A percentile compares a stretch with the other conserved stretches of the same genome.
phyloP scores from a whole-genome alignment of 345 rosid species.

The Camelina sativa region DNA sequence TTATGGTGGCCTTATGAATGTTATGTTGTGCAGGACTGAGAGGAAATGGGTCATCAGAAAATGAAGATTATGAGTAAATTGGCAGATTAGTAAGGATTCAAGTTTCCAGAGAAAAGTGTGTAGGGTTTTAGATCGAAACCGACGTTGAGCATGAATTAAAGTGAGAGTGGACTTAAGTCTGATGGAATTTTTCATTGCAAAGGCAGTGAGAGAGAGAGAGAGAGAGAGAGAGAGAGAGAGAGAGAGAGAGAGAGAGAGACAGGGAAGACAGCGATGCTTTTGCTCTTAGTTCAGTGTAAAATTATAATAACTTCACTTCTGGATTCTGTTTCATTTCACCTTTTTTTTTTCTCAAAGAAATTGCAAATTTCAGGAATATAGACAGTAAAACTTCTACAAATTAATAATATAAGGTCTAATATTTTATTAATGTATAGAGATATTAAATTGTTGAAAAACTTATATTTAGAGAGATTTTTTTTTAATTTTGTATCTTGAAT shows the following conservation, averaged over 20 bases:
- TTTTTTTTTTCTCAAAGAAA: background rate
- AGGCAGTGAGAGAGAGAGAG: conserved; percentile 5
- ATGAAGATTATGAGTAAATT: conserved; percentile 62
- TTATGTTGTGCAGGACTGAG: conserved; percentile 54
- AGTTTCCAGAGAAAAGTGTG: conserved; percentile 31
- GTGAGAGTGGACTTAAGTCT: conserved; percentile 36
- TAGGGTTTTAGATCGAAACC: conserved; percentile 34
- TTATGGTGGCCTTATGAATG: conserved; percentile 9
- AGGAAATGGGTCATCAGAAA: conserved; percentile 65
- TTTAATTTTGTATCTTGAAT: no score
- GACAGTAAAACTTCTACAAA: background rate
- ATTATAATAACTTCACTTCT: conserved; percentile 18
- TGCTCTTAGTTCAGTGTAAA: conserved; percentile 34
- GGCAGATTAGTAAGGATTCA: conserved; percentile 47
- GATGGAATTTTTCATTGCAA: conserved; percentile 35
- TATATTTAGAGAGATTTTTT: no score
- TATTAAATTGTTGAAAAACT: no score
- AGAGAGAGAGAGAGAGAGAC: background rate
- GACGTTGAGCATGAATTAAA: conserved; percentile 28
- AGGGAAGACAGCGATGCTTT: conserved; percentile 24
- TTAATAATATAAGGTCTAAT: no score
- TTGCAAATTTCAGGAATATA: conserved; percentile 1
- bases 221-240: no score
- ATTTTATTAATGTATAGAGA: no score
- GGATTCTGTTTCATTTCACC: conserved; percentile 27